Base-by-base conservation (phyloP, 768 basidiomycete genomes). In the Suillus spraguei region DNA sequence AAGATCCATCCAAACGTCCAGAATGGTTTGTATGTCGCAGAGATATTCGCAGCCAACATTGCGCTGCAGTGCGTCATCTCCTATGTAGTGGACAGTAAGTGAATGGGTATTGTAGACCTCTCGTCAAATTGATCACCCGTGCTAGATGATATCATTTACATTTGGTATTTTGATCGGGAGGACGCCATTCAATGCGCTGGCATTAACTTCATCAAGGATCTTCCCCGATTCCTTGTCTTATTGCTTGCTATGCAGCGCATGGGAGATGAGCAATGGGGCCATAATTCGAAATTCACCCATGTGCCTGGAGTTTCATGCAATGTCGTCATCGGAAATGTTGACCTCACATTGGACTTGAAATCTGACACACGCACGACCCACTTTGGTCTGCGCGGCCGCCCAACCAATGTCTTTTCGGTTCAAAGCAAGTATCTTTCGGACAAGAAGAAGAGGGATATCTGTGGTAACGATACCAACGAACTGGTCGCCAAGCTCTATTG, bases 161-260 rank as follows among this genome's bases (percentile, higher is more conserved):
- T 60, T n/a, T 49, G 61, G 58, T 44, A 11, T 28, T 60, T 42
- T 32, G 63, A 63, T 28, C 63, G 22, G 0, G 22, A 41, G 47
- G 22, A 49, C 10, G 6, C 22, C 1, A 63, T 67, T 22, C 63
- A 63, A 46, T 66, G 61, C 33, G 52, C 64, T 8, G 61, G 22
- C 0, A 28, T 68, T 6, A 68, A 69, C 24, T 61, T 64, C n/a
- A 59, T 69, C 3, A 16, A 66, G 16, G 68, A 65, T 16, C 63
- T 66, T 16, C 63, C 66, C 1, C 63, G 55, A 1, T 68, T 66
- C 1, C 49, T 68, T 0, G 42, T 61, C 20, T 44, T 65, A 0
- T 54, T 67, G 2, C 55, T 68, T 14, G 54, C 59, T 5, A 50
- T 65, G 61, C 60, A 69, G n/a, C 62, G 64, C 5, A 63, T 67